A percentile compares a stretch with the other conserved stretches of the same genome.
Evolutionary conservation across 78 protist genomes (phyloP).

Genomic region (Andalucia godoyi): DNA sequence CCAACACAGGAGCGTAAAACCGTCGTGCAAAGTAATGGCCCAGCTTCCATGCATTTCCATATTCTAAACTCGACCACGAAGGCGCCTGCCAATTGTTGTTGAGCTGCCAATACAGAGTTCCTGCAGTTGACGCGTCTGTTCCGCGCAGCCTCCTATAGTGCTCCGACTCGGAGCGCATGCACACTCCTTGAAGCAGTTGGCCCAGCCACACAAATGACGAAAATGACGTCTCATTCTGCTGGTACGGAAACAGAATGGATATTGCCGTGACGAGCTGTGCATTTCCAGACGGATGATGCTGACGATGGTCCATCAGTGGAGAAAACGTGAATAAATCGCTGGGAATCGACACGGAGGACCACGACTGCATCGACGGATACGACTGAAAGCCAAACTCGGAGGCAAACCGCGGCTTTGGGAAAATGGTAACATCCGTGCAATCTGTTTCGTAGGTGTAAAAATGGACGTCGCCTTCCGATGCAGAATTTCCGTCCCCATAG

Average conservation of each 20-base stretch:
- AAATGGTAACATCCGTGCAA: conserved; percentile 22
- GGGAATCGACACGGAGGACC: not conserved
- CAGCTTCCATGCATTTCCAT: conserved; percentile 44
- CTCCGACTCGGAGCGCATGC: conserved; percentile 24
- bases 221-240: not conserved
- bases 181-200: conserved; percentile 24
- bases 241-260: not conserved
- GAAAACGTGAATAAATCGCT: not conserved
- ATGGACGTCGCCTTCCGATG: conserved; percentile 34
- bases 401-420: conserved; percentile 36
- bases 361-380: conserved; percentile 5
- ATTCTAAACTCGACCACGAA: conserved; percentile 59
- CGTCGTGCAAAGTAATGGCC: conserved; percentile 36
- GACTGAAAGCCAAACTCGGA: conserved; percentile 78
- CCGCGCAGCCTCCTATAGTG: conserved; percentile 37
- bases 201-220: conserved; percentile 6
- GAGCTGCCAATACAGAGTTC: conserved; percentile 71
- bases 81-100: conserved; percentile 63
- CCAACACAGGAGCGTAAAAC: conserved; percentile 11
- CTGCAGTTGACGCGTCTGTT: conserved; percentile 42
- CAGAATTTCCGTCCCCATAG: no score
- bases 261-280: conserved; percentile 3
- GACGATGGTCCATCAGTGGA: not conserved
- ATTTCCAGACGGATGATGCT: conserved; percentile 12
- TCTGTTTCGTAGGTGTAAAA: conserved; percentile 15